Evolutionary conservation across 2,329 filamentous ascomycete genomes (phyloP), one percentile per base, ranked within the genome.

Genomic region (Aspergillus luchuensis): DNA sequence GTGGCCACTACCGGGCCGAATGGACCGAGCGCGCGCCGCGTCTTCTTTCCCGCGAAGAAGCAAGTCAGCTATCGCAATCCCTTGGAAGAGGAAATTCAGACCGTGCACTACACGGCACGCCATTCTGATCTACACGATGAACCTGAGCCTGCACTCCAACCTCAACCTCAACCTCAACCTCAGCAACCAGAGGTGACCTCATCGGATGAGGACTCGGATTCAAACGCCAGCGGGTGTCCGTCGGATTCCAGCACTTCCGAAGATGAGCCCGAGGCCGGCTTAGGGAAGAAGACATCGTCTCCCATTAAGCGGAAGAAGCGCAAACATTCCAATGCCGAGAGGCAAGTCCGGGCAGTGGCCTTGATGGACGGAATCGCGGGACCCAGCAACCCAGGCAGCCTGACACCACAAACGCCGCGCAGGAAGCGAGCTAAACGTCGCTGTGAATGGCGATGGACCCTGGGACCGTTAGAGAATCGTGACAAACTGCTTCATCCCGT

Each of bases 1-100:
- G 73, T 77, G 17, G 66, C 73, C 5, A 68, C 71, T n/a, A 69
- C 60, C 58, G 67, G 69, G 49, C 69, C 72, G 38, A 75, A 67
- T 68, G 75, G 58, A 76, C 76, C 68, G 62, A 63, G 63, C 48
- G 54, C 61, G 36, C 72, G 76, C 54, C 74, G 72, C 48, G 71
- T 76, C 33, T 77, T 79, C 63, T 87, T 87, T 67, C 84, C 85
- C 4, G 77, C 82, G 2, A 76, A 81, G 67, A 88, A 87, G 75
- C 80, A 78, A 63, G 85, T 88, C 11, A 81, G 79, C 25, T 88
- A 87, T 69, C 78, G 81, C 19, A 76, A 76, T 11, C 81, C 83
- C 17, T 71, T 87, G 25, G 84, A 85, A 49, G 85, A 88, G 69
- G 84, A 86, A 59, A 86, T 88, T 66, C 79, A 78, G 63, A 88